These are phyloP conservation scores for Pseudocercospora cruenta DNA, from an alignment of 2,329 filamentous ascomycete genomes.

Conservation along the genomic window DNA sequence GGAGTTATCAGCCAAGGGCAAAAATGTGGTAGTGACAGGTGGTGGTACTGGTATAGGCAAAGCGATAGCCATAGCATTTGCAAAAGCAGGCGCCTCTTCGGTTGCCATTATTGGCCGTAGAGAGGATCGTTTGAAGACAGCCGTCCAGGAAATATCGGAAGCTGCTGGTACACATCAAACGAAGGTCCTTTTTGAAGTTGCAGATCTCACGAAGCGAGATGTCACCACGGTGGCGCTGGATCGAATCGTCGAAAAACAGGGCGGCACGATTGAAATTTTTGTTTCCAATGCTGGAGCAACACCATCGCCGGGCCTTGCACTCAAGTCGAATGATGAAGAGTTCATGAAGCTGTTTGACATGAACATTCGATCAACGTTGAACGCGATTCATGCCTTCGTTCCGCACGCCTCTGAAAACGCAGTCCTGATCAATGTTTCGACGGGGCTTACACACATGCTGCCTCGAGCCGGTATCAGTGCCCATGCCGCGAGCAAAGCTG, in stretches of 20 bases:
- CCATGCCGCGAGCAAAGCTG: constrained; percentile 14
- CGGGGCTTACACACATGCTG: constrained; percentile 39
- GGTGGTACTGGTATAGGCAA: constrained; percentile 24
- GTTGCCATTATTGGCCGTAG: constrained; percentile 23
- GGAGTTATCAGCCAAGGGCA: constrained; percentile 46
- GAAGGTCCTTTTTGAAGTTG: neutral
- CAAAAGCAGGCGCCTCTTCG: constrained; percentile 17
- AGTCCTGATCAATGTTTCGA: constrained; percentile 40
- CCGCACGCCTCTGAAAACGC: neutral
- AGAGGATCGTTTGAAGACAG: neutral
- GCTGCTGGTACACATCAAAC: neutral
- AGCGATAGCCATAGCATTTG: constrained; percentile 21
- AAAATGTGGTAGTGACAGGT: constrained; percentile 41
- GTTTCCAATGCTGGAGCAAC: constrained; percentile 15
- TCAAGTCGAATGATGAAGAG: neutral
- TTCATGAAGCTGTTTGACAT: neutral
- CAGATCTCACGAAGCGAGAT: neutral
- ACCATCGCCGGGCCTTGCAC: neutral
- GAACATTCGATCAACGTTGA: constrained; percentile 11
- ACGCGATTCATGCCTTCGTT: constrained; percentile 12
- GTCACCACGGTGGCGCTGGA: neutral
- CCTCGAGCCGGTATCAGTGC: constrained; percentile 12
- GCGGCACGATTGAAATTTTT: constrained; percentile 7
- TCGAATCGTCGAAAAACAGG: neutral
- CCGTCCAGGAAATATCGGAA: neutral